Conservation (phyloP, 1,284 basidiomycete genomes). For the Sanghuangporus sanghuang region DNA sequence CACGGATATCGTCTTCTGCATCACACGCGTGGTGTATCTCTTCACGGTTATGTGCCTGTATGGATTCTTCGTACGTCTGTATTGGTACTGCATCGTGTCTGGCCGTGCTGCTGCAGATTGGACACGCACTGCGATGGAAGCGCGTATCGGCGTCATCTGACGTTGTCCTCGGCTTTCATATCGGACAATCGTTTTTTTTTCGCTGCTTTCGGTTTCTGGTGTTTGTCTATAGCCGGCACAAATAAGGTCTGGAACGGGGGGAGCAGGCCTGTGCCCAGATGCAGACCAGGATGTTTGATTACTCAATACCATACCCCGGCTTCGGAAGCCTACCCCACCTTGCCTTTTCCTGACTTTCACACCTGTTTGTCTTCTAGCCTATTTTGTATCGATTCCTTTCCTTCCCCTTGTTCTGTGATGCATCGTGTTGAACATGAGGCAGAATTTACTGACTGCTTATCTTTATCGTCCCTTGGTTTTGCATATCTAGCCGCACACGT, state of each 20-base stretch:
- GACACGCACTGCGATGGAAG: background rate
- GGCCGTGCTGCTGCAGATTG: background rate
- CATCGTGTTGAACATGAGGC: conserved; percentile 14
- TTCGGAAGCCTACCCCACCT: background rate
- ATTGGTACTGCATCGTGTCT: background rate
- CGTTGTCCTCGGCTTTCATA: background rate
- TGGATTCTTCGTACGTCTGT: background rate
- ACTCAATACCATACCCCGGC: no score
- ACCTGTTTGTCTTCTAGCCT: background rate
- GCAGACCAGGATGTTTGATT: no score
- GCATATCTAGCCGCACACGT: conserved; percentile 7
- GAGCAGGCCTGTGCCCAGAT: no score
- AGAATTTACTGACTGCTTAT: background rate
- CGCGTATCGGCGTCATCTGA: background rate
- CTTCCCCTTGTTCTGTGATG: background rate
- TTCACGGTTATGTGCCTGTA: background rate
- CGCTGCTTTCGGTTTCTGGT: no score
- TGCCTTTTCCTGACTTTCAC: background rate
- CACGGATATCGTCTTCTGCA: background rate
- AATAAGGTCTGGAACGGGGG: no score
- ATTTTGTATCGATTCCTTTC: background rate
- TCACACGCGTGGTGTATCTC: conserved; percentile 2
- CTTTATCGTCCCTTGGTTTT: background rate
- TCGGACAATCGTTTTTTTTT: background rate
- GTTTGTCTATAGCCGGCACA: no score